These are phyloP conservation scores for Talaromyces islandicus DNA, from an alignment of 2,329 filamentous ascomycete species.

Conservation along the genomic window DNA sequence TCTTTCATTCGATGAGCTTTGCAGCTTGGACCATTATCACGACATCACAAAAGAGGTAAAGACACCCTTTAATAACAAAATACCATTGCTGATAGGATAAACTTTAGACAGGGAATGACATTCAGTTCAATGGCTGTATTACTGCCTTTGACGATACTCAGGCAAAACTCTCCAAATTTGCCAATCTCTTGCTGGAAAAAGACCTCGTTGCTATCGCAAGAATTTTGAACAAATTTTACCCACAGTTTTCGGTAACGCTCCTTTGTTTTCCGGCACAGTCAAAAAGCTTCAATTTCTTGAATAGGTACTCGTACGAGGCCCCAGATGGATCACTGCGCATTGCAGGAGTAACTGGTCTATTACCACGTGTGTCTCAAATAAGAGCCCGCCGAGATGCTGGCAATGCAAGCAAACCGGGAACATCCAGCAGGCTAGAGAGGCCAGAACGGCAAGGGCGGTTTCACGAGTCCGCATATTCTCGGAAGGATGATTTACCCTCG, in stretches of 20 bases:
- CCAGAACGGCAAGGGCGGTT: slow-evolving; percentile 10
- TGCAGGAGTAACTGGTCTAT: slow-evolving; percentile 1
- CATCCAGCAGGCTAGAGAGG: neutral
- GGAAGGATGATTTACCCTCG: neutral
- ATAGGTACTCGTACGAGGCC: neutral
- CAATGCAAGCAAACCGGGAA: neutral
- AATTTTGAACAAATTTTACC: slow-evolving; percentile 4
- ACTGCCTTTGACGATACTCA: slow-evolving; percentile 29
- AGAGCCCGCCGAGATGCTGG: neutral
- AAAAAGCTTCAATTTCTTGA: slow-evolving; percentile 21
- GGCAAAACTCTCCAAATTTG: slow-evolving; percentile 19
- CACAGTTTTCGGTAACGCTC: slow-evolving; percentile 10
- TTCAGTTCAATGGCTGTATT: slow-evolving; percentile 26
- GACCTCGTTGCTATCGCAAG: slow-evolving; percentile 26
- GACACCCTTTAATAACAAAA: neutral
- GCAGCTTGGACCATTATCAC: slow-evolving; percentile 22
- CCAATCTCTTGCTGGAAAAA: slow-evolving; percentile 19
- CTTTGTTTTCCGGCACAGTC: slow-evolving; percentile 25
- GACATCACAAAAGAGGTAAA: slow-evolving; percentile 22
- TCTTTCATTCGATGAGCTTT: slow-evolving; percentile 29
- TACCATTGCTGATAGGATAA: slow-evolving; percentile 1
- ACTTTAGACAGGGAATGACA: slow-evolving; percentile 11
- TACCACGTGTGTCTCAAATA: neutral
- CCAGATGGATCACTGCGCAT: slow-evolving; percentile 2
- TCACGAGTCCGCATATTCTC: neutral